Conservation (phyloP, 2,329 filamentous ascomycete genomes). For the Pseudogymnoascus sp. region DNA sequence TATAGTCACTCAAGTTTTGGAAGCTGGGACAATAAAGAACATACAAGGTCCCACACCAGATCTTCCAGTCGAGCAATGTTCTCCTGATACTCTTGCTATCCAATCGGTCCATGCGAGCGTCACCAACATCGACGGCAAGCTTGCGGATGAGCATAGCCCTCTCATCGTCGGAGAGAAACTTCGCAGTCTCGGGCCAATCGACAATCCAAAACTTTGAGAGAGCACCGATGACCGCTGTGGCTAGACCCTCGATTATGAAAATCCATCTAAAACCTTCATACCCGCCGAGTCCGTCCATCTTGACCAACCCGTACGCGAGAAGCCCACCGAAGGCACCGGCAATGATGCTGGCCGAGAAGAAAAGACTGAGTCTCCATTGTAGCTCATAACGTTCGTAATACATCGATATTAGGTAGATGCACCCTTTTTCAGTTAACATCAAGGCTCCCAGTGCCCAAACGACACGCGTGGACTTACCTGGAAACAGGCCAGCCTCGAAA, state of each 20-base stretch:
- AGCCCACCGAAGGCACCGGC: slow-evolving; percentile 36
- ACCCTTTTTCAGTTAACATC: slow-evolving; percentile 8
- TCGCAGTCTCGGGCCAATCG: slow-evolving; percentile 39
- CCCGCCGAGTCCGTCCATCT: slow-evolving; percentile 35
- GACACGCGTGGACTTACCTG: slow-evolving; percentile 24
- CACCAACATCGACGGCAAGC: slow-evolving; percentile 25
- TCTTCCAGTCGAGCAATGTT: slow-evolving; percentile 32
- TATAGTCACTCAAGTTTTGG: neutral
- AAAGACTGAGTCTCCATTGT: slow-evolving; percentile 37
- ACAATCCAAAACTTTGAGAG: slow-evolving; percentile 36
- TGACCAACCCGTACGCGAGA: slow-evolving; percentile 40
- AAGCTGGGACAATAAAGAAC: neutral
- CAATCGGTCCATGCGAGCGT: slow-evolving; percentile 24
- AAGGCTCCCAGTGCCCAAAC: slow-evolving; percentile 10
- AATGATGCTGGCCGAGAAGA: slow-evolving; percentile 34
- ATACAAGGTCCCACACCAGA: slow-evolving; percentile 27
- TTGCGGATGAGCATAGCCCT: slow-evolving; percentile 27
- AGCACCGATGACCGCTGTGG: slow-evolving; percentile 28
- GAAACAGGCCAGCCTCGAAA: slow-evolving; percentile 38
- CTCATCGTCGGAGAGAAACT: slow-evolving; percentile 36
- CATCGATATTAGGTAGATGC: slow-evolving; percentile 37
- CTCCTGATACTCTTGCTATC: slow-evolving; percentile 21
- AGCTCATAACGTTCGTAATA: slow-evolving; percentile 43
- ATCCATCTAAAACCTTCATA: slow-evolving; percentile 41
- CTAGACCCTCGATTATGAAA: slow-evolving; percentile 36